phyloP scores from a whole-genome alignment of 306 rosid species.

The Cicer judaicum region DNA sequence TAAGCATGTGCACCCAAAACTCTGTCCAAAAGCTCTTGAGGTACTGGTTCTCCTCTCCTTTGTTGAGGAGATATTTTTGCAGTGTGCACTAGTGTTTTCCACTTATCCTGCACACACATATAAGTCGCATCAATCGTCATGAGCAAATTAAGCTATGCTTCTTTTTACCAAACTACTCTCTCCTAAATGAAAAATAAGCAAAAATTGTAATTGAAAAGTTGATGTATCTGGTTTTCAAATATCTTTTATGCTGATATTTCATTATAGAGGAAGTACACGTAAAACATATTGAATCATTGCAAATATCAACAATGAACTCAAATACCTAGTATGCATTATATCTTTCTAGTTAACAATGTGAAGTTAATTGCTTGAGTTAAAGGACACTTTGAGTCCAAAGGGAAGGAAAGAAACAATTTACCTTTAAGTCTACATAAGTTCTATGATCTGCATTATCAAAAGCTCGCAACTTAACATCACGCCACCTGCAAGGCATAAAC shows the following conservation, averaged over 20 bases:
- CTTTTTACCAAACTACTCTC: neutral
- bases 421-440: slow-evolving; percentile 96
- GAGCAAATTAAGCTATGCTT: slow-evolving; percentile 3
- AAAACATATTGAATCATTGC: no score
- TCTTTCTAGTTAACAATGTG: neutral
- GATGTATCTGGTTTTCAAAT: no score
- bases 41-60: slow-evolving; percentile 96
- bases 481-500: slow-evolving; percentile 72
- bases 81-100: slow-evolving; percentile 97
- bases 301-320: neutral
- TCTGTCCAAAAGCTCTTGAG: slow-evolving; percentile 87
- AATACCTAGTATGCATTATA: slow-evolving; percentile 4
- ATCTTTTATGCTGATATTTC: no score
- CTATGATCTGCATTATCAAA: slow-evolving; percentile 96
- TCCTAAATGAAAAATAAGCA: no score
- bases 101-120: slow-evolving; percentile 70
- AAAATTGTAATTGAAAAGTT: no score
- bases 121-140: neutral
- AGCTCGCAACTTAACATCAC: slow-evolving; percentile 86
- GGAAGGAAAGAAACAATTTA: slow-evolving; percentile 42
- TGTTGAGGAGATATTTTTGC: slow-evolving; percentile 91
- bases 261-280: no score
- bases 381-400: neutral
- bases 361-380: slow-evolving; percentile 7
- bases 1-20: slow-evolving; percentile 86